Evolutionary conservation across 257 asterid species (phyloP).

Genomic region (Osmanthus fragrans): DNA sequence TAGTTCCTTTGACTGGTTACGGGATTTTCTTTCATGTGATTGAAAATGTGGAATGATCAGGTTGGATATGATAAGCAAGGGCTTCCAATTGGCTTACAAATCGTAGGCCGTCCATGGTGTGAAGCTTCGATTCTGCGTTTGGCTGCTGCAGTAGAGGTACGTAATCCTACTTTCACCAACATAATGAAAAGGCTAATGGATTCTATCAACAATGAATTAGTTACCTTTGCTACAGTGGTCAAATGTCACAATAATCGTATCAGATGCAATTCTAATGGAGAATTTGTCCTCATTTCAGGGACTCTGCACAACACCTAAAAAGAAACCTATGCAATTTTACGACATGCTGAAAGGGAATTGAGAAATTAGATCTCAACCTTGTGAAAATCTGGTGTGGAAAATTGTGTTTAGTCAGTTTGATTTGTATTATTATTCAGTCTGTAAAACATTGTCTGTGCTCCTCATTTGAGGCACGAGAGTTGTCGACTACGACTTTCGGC

Average conservation of each 20-base stretch:
- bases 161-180: neutral
- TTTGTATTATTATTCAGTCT: neutral
- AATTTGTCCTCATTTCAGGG: conserved; percentile 49
- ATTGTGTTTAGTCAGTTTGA: neutral
- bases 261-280: conserved; percentile 6
- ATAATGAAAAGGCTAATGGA: neutral
- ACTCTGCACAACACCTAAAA: conserved; percentile 61
- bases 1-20: neutral
- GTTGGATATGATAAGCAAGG: conserved; percentile 95
- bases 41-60: conserved; percentile 30
- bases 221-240: neutral
- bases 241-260: neutral
- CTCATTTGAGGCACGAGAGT: neutral
- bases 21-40: neutral
- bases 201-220: neutral
- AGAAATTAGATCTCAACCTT: conserved; percentile 18
- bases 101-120: conserved; percentile 95
- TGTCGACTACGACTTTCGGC: neutral
- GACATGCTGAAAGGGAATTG: conserved; percentile 70
- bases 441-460: neutral
- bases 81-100: conserved; percentile 93
- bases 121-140: conserved; percentile 87
- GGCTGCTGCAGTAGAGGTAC: conserved; percentile 87
- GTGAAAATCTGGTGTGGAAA: neutral
- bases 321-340: conserved; percentile 73